Evolutionary conservation across 371 early-diverging fungal species (phyloP), one percentile per base, ranked within the genome.

Genomic region (Rhizopus arrhizus): DNA sequence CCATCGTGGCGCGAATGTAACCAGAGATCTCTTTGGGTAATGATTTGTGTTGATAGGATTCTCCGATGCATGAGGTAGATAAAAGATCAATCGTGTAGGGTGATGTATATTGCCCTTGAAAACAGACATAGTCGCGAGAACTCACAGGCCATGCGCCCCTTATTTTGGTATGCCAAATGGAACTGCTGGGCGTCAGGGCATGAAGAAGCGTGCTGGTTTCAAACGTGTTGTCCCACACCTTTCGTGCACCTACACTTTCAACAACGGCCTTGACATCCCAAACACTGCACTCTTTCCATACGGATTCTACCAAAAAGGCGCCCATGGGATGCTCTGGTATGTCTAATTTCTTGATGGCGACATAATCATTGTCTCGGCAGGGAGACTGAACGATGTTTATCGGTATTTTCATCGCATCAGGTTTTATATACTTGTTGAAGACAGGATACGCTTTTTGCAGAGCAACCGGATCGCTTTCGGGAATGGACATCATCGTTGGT

Each of bases 191-290:
- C 6, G 85, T 78, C 0, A 78, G 53, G 3, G 77, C 71, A 32
- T 72, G 69, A 8, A 85, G 43, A 43, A 80, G 59, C 3, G 65
- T 64, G 5, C 74, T 68, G 3, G 72, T 75, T 16, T 85, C 84
- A 60, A 81, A 80, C 41, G 77, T 73, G 31, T 72, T 71, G 61
- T 81, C 82, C 84, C 84, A 80, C 35, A 75, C 49, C 43, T 65
- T 70, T 8, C 70, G 54, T n/a, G 79, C 72, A 2, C 72, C 78
- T 36, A 59, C 43, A 29, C 74, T 81, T 46, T 77, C 81, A 13
- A 85, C 48, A 0, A 76, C 78, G 0, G 84, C 78, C 49, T 82
- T 84, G 36, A 82, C 70, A 58, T 85, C 85, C 84, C 84, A 85
- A 15, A 85, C 71, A 53, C 79, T 76, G 38, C 79, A 85, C 15